A percentile compares a stretch with the other conserved stretches of the same genome.
These are phyloP conservation scores for Leccinum olivaceopallidum DNA, from an alignment of 768 basidiomycete genomes.

Conservation along the genomic window DNA sequence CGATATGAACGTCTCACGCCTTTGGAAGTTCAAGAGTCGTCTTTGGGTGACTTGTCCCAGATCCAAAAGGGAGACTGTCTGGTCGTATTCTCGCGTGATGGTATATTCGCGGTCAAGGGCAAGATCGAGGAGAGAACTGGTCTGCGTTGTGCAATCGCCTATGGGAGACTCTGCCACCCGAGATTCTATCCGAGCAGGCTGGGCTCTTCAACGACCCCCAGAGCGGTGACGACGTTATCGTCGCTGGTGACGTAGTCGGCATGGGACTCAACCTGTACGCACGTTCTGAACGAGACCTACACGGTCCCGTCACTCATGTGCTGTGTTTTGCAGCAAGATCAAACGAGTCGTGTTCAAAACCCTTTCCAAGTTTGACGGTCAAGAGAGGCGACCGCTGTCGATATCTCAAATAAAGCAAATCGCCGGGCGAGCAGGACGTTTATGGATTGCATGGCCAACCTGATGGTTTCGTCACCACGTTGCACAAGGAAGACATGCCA, in stretches of 20 bases:
- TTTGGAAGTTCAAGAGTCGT: slow-evolving; percentile 64
- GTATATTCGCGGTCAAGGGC: slow-evolving; percentile 78
- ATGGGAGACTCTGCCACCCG: slow-evolving; percentile 86
- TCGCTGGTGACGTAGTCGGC: slow-evolving; percentile 94
- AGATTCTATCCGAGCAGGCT: slow-evolving; percentile 90
- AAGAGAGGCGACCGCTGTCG: slow-evolving; percentile 47
- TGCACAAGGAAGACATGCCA: slow-evolving; percentile 62
- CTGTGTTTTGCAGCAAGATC: slow-evolving; percentile 61
- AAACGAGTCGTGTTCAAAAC: slow-evolving; percentile 80
- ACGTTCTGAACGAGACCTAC: too few species aligned
- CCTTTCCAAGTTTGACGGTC: slow-evolving; percentile 66
- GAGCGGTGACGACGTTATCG: slow-evolving; percentile 85
- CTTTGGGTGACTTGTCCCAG: slow-evolving; percentile 50
- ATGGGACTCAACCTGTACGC: slow-evolving; percentile 68
- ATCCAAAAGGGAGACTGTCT: slow-evolving; percentile 87
- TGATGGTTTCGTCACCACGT: slow-evolving; percentile 73
- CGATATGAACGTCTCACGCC: slow-evolving; percentile 47
- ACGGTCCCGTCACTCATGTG: neutral
- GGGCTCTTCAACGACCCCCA: slow-evolving; percentile 83
- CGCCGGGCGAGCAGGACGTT: slow-evolving; percentile 87
- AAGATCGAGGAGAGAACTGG: slow-evolving; percentile 54
- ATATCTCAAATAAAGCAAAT: slow-evolving; percentile 90
- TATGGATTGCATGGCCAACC: slow-evolving; percentile 57
- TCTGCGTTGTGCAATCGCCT: slow-evolving; percentile 86
- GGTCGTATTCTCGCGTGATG: slow-evolving; percentile 77